These are phyloP conservation scores for Xylaria sp. DNA, from an alignment of 2,329 filamentous ascomycete species.

Conservation along the genomic window DNA sequence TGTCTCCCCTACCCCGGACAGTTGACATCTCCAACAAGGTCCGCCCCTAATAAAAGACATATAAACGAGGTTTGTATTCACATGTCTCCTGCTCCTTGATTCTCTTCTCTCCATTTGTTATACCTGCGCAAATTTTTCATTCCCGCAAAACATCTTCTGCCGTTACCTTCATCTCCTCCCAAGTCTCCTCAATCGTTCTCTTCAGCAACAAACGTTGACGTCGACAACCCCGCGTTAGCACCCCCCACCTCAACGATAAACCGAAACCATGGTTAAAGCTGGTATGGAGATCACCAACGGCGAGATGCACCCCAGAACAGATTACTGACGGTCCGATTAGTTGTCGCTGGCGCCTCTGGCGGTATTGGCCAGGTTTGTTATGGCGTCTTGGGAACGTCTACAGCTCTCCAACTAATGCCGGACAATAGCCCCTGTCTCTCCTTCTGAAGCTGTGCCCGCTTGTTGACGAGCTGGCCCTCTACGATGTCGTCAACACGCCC, in stretches of 20 bases:
- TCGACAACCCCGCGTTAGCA: neutral
- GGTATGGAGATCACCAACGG: slow-evolving; percentile 44
- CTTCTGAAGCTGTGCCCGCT: slow-evolving; percentile 89
- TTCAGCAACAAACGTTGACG: slow-evolving; percentile 6
- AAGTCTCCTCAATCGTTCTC: neutral
- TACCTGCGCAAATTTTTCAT: neutral
- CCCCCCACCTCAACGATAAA: slow-evolving; percentile 33
- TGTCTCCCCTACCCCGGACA: neutral
- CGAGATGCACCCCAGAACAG: neutral
- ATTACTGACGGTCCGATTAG: slow-evolving; percentile 40
- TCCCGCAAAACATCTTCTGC: neutral
- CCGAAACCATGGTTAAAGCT: slow-evolving; percentile 60
- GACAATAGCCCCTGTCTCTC: slow-evolving; percentile 89
- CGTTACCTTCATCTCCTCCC: neutral
- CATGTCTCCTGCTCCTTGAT: slow-evolving; percentile 1
- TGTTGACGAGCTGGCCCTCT: slow-evolving; percentile 90
- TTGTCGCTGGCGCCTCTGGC: slow-evolving; percentile 93
- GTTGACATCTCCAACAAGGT: neutral
- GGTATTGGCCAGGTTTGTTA: slow-evolving; percentile 91
- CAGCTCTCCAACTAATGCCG: slow-evolving; percentile 21
- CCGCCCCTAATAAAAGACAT: neutral
- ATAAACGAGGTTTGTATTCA: slow-evolving; percentile 14
- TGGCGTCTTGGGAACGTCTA: slow-evolving; percentile 4
- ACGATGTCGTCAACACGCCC: slow-evolving; percentile 99
- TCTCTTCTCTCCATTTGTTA: neutral